Percentiles rank a stretch among this genome's conserved stretches.
Evolutionary conservation across 441 rosid genomes (phyloP).

Genomic region (Brassica balearica): DNA sequence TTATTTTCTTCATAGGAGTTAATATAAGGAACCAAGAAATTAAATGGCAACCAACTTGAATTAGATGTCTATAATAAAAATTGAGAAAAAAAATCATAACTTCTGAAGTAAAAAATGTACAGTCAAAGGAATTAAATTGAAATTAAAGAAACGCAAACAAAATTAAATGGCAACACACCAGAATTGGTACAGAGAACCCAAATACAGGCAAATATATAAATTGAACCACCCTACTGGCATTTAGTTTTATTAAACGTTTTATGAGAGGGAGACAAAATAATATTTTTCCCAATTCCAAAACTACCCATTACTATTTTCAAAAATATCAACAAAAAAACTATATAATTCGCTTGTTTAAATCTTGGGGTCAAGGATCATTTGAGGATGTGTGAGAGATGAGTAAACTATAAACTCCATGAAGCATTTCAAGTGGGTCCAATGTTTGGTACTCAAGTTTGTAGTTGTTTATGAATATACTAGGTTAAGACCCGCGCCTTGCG

Average conservation of each 20-base stretch:
- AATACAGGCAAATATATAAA: slow-evolving; percentile 42
- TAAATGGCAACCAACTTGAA: slow-evolving; percentile 70
- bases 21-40: slow-evolving; percentile 72
- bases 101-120: slow-evolving; percentile 38
- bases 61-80: slow-evolving; percentile 41
- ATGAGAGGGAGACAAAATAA: slow-evolving; percentile 44
- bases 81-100: slow-evolving; percentile 9
- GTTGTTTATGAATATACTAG: slow-evolving; percentile 25
- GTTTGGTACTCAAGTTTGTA: slow-evolving; percentile 35
- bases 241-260: slow-evolving; percentile 42
- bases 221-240: slow-evolving; percentile 40
- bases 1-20: slow-evolving; percentile 61
- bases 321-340: slow-evolving; percentile 1
- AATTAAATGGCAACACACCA: slow-evolving; percentile 52
- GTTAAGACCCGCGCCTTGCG: no score
- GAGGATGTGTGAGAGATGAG: slow-evolving; percentile 23
- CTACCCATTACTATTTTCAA: slow-evolving; percentile 33
- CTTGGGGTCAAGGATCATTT: slow-evolving; percentile 33
- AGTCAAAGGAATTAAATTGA: slow-evolving; percentile 50
- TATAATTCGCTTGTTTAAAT: slow-evolving; percentile 32
- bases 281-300: slow-evolving; percentile 35
- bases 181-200: slow-evolving; percentile 47
- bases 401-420: slow-evolving; percentile 28
- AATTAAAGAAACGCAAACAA: slow-evolving; percentile 48
- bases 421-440: slow-evolving; percentile 38